Base-by-base conservation (phyloP, 371 early-diverging fungal species). In the Mortierella sp. region DNA sequence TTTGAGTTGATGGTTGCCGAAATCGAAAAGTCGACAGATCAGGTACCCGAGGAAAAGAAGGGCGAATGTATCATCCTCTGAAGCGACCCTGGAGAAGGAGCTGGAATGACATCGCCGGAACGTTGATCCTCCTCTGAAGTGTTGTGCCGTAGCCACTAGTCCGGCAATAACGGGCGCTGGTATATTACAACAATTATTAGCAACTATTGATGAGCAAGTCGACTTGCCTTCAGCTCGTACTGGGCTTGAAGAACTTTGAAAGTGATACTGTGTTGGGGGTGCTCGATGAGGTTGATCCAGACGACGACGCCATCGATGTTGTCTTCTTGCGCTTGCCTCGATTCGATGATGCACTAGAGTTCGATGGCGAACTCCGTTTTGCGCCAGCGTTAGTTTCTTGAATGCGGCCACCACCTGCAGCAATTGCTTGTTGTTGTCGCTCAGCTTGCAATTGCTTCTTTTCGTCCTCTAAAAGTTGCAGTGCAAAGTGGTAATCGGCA, bases 1-100 rank as follows among this genome's bases (percentile, higher is more conserved):
- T 91, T 91, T 54, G 89, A 90, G 57, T 60, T 86, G 40, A 83
- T 90, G 82, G 87, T 91, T 59, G 83, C 84, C 34, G 84, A 87
- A 49, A 88, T 91, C 64, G 92, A 91, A 80, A 88, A 89, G 54
- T 83, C 84, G 10, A 82, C 86, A 31, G 86, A 85, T 37, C 54
- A 55, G 41, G 86, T 86, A 29, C 85, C 89, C 29, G 72, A 84
- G 16, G 89, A 87, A 76, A 87, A 85, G 57, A 84, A 86, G 58
- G 80, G 78, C 51, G 84, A 79, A 22, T 89, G 90, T 76, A 54
- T 67, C 28, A 79, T 86, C 41, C 72, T 81, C 31, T 86, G 71
- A 79, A 57, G 34, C 9, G 5, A 48, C 10, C 24, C 5, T 31
- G 45, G 16, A 27, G 28, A 40, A 59, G 14, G 24, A 24, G 9